Base-by-base conservation (phyloP, 1,139 yeast genomes). In the Blastobotrys ciferrii region DNA sequence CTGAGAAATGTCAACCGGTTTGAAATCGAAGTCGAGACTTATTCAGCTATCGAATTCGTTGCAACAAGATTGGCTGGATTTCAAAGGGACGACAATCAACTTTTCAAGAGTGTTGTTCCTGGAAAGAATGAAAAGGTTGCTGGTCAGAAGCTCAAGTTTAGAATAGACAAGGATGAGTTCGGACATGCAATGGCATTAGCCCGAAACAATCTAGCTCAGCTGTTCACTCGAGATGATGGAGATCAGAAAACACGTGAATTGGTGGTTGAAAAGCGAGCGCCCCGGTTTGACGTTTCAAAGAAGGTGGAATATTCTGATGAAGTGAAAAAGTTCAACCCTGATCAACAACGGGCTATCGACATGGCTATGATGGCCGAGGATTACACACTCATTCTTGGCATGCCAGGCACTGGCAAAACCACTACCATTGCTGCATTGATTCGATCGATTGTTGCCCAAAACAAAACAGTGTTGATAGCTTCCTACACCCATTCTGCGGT, bases 351-450 rank as follows among this genome's bases (percentile, higher is more conserved):
- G 1, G 98, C 98, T 0, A 74, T 92, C 40, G 75, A 80, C 11
- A 77, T 75, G 55, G 88, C 81, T 0, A 63, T 88, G 46, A 65
- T 75, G 15, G 77, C 95, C 0, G 67, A 82, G 45, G 96, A 91
- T 62, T 92, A 87, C 63, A 74, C 92, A 2, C 72, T 92, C 55
- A 78, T 92, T 31, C 69, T 91, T 50, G 99, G 99, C 1, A 92
- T 94, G 98, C 98, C 98, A 0, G 99, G 99, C 1, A 92, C 98
- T 0, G 99, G 99, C 13, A 92, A 94, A 63, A 92, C 98, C 0
- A 91, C 98, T 0, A 85, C 91, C 0, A 87, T 92, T 51, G 87
- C 95, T 0, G 82, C 84, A 42, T 64, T 92, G 13, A 84, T 91
- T 41, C 73, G 76, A 51, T 69, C 76, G 35, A 67, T 92, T 32